Percentiles rank a stretch among this genome's conserved stretches.
phyloP scores from a whole-genome alignment of 2,329 filamentous ascomycete species.

The Neospermospora avenae region DNA sequence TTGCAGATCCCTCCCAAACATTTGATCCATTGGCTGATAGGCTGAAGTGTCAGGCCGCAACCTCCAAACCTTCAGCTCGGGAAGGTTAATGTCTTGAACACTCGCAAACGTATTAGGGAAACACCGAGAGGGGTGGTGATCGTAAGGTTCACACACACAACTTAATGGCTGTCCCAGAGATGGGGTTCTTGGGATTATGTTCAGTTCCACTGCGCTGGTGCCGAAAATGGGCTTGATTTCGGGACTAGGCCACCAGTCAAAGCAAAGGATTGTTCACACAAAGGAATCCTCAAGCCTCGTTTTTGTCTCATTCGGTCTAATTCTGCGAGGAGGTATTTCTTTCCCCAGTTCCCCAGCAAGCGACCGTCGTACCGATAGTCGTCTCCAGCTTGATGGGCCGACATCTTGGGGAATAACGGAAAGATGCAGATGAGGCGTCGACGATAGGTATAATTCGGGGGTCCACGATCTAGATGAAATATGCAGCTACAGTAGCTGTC shows the following conservation, averaged over 20 bases:
- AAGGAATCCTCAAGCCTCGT: background rate
- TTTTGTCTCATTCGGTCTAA: background rate
- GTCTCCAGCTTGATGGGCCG: conserved; percentile 4
- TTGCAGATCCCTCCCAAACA: background rate
- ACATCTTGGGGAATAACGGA: background rate
- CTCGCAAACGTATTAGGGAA: background rate
- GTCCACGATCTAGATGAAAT: background rate
- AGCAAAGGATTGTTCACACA: background rate
- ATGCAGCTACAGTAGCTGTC: background rate
- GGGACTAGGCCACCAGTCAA: background rate
- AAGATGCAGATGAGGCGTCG: background rate
- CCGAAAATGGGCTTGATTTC: background rate
- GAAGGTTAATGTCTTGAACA: background rate
- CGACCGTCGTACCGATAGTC: background rate
- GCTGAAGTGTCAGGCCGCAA: background rate
- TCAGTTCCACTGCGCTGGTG: conserved; percentile 1
- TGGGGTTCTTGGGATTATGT: background rate
- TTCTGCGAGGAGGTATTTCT: background rate
- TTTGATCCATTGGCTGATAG: background rate
- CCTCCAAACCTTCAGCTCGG: background rate
- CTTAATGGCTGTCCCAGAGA: background rate
- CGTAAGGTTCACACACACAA: background rate
- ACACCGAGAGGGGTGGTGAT: background rate
- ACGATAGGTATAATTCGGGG: background rate
- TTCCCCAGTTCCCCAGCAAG: background rate